Conservation (phyloP, 441 rosid genomes). For the Erysimum pusillum region DNA sequence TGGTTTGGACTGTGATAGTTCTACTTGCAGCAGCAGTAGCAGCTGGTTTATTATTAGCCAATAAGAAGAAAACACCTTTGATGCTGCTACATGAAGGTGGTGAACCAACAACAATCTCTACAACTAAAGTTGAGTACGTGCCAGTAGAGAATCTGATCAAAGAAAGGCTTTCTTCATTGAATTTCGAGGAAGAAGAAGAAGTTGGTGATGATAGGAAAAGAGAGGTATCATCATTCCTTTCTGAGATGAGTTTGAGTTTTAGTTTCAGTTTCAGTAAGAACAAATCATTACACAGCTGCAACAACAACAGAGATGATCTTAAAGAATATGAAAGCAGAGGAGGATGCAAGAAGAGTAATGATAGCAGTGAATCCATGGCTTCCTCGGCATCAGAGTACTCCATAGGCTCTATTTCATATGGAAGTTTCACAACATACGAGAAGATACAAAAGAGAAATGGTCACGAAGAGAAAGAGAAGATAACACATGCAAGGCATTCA, state of each 20-base stretch:
- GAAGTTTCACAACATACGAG: conserved; percentile 91
- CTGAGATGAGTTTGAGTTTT: too few relatives aligned
- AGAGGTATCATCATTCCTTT: conserved; percentile 57
- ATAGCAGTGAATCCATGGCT: conserved; percentile 72
- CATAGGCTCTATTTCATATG: conserved; percentile 65
- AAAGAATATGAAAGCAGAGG: conserved; percentile 47
- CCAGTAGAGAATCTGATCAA: conserved; percentile 45
- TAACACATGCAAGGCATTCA: conserved; percentile 89
- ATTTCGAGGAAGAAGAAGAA: conserved; percentile 50
- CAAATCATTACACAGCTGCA: conserved; percentile 53
- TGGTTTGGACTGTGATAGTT: conserved; percentile 53
- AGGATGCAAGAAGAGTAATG: conserved; percentile 53
- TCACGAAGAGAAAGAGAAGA: conserved; percentile 61
- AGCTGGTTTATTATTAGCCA: conserved; percentile 50
- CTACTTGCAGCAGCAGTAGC: conserved; percentile 58
- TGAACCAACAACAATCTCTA: conserved; percentile 29
- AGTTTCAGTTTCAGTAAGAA: conserved; percentile 62
- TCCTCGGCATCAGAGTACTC: conserved; percentile 71
- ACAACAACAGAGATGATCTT: conserved; percentile 42
- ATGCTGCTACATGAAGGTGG: conserved; percentile 33
- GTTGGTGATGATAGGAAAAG: conserved; percentile 52
- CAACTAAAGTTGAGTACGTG: conserved; percentile 29
- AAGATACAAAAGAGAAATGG: conserved; percentile 68
- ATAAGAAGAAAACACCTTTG: conserved; percentile 50
- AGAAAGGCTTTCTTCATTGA: conserved; percentile 50